phyloP scores from a whole-genome alignment of 2,329 filamentous ascomycete species.

The Alternaria atra region DNA sequence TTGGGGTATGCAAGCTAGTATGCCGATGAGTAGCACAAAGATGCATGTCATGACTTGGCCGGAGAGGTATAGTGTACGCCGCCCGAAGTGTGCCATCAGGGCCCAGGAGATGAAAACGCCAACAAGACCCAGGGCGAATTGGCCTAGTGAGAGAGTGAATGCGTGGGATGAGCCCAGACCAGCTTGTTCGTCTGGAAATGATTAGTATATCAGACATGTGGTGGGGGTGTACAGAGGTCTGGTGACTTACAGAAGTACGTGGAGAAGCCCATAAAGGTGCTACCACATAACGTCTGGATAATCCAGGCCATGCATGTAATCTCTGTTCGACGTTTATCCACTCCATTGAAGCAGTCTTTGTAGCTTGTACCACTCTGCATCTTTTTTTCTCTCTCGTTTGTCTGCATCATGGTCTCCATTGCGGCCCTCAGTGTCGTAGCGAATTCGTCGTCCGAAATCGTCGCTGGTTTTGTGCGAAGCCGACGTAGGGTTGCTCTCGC shows the following conservation, averaged over 20 bases:
- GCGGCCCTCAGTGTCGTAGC: conserved; percentile 2
- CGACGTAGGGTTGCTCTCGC: conserved; percentile 58
- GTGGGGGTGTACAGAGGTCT: rapidly evolving
- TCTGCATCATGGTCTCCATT: conserved; percentile 76
- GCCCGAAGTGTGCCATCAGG: conserved; percentile 79
- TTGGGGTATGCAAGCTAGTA: conserved; percentile 53
- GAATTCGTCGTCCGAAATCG: conserved; percentile 17
- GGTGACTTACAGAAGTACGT: conserved; percentile 52
- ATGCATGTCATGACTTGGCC: conserved; percentile 62
- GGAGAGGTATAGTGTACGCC: conserved; percentile 75
- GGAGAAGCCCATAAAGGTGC: conserved; percentile 35
- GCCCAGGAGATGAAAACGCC: conserved; percentile 78
- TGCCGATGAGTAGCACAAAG: conserved; percentile 72
- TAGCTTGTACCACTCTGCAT: conserved; percentile 73
- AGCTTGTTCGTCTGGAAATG: conserved; percentile 24
- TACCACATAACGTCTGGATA: conserved; percentile 49
- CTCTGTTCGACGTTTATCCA: conserved; percentile 79
- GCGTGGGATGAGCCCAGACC: conserved; percentile 16
- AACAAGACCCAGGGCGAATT: conserved; percentile 36
- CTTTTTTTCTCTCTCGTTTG: conserved; percentile 76
- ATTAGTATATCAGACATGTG: background rate
- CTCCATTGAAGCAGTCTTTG: conserved; percentile 81
- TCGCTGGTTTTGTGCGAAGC: conserved; percentile 17
- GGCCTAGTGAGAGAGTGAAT: conserved; percentile 12
- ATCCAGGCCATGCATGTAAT: conserved; percentile 63